A percentile compares a stretch with the other conserved stretches of the same genome.
These are phyloP conservation scores for Dichotomocladium elegans DNA, from an alignment of 371 early-diverging fungal species.

Conservation along the genomic window DNA sequence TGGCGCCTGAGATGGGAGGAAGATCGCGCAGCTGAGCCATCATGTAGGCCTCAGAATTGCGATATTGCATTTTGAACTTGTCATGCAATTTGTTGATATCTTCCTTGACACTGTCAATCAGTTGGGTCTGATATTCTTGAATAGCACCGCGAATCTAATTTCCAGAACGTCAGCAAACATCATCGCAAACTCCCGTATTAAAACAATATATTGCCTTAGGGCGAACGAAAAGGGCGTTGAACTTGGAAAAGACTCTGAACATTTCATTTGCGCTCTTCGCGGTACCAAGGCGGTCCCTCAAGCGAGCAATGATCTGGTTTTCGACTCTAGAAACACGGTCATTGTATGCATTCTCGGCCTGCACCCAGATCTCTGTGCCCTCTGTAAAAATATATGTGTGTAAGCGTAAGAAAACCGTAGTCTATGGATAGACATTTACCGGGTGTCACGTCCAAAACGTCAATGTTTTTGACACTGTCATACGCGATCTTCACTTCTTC, in stretches of 20 bases:
- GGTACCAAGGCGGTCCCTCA: conserved; percentile 91
- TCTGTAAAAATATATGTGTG: conserved; percentile 41
- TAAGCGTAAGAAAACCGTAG: neutral
- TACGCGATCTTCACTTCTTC: conserved; percentile 93
- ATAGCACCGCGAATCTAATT: conserved; percentile 98
- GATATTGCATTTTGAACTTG: conserved; percentile 92
- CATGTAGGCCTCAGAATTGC: conserved; percentile 81
- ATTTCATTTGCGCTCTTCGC: conserved; percentile 97
- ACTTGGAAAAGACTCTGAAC: conserved; percentile 98
- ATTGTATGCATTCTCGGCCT: conserved; percentile 89
- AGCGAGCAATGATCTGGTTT: conserved; percentile 92
- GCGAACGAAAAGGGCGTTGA: conserved; percentile 97
- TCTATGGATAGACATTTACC: conserved; percentile 20
- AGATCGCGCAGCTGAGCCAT: conserved; percentile 92
- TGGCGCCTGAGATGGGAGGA: conserved; percentile 91
- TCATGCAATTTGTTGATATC: conserved; percentile 94
- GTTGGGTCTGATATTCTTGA: conserved; percentile 97
- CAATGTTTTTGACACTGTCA: conserved; percentile 89
- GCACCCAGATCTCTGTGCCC: conserved; percentile 92
- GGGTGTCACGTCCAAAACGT: conserved; percentile 90
- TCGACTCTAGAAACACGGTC: conserved; percentile 95
- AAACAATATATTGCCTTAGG: conserved; percentile 90
- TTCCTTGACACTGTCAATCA: conserved; percentile 96
- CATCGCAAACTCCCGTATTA: no score
- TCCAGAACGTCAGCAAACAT: no score